Evolutionary conservation across 2,329 filamentous ascomycete species (phyloP).

Genomic region (Aureobasidium mangrovei): DNA sequence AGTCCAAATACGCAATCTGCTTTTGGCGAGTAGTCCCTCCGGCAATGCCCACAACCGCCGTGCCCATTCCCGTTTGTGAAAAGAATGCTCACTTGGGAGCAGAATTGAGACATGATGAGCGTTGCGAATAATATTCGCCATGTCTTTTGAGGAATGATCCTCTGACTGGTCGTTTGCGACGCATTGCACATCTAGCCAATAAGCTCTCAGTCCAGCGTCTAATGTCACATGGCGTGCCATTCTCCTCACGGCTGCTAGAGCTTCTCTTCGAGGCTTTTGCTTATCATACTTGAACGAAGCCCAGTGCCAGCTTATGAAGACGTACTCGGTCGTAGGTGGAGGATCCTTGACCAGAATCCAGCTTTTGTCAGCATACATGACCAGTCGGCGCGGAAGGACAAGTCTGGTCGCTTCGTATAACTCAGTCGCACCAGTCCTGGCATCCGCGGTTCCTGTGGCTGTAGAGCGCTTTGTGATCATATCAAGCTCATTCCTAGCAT

Average conservation of each 20-base stretch:
- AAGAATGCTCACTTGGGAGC: neutral
- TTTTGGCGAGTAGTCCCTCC: neutral
- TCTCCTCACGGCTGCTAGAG: neutral
- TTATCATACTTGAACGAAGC: neutral
- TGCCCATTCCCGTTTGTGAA: neutral
- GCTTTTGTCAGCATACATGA: neutral
- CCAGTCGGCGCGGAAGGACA: neutral
- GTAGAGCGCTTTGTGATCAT: neutral
- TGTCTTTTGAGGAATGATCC: neutral
- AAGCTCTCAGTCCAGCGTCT: neutral
- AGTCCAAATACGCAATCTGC: neutral
- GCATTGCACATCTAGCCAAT: constrained; percentile 1
- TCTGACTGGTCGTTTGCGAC: neutral
- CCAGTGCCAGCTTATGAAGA: constrained; percentile 8
- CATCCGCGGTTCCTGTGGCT: too few relatives aligned
- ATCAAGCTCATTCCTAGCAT: neutral
- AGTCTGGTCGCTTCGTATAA: neutral
- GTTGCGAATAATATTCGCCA: neutral
- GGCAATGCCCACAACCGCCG: neutral
- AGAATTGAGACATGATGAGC: neutral
- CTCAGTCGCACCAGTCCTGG: neutral
- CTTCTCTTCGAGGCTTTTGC: neutral
- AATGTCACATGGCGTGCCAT: neutral
- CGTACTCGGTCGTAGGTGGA: neutral
- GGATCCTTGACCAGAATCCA: neutral